These are phyloP conservation scores for Saccharomycopsis sp. DNA, from an alignment of 805 yeast species.

Conservation along the genomic window DNA sequence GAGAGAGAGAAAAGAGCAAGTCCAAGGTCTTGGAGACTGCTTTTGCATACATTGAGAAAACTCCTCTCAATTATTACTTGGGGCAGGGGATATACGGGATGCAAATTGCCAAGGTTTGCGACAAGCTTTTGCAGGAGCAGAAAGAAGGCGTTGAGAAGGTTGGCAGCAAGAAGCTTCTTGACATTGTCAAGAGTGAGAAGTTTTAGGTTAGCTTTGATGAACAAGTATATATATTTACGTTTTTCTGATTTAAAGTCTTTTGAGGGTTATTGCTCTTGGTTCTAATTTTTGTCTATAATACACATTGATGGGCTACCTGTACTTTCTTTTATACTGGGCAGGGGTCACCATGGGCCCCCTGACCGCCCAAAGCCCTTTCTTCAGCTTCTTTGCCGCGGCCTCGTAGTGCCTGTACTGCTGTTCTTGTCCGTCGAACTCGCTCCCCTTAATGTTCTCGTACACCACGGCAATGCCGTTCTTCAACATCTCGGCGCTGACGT, in stretches of 20 bases:
- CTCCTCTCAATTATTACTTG: not conserved
- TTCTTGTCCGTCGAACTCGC: slow-evolving; percentile 81
- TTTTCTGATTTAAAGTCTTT: too few species aligned
- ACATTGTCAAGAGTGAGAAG: too few species aligned
- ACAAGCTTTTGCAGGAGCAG: not conserved
- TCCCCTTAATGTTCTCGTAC: slow-evolving; percentile 73
- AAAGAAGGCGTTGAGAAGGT: too few species aligned
- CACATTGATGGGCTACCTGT: slow-evolving; percentile 24
- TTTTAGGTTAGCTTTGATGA: too few species aligned
- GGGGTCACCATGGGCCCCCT: slow-evolving; percentile 53
- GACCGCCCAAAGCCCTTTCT: slow-evolving; percentile 63
- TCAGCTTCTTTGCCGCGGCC: slow-evolving; percentile 42
- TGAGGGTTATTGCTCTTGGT: not conserved
- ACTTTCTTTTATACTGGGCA: slow-evolving; percentile 58
- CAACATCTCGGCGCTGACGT: slow-evolving; percentile 84
- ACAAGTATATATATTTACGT: too few species aligned
- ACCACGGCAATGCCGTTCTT: slow-evolving; percentile 76
- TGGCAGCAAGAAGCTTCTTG: too few species aligned
- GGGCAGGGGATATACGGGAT: not conserved
- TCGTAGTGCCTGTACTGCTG: slow-evolving; percentile 51
- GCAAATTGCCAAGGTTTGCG: not conserved
- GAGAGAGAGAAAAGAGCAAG: slow-evolving; percentile 42
- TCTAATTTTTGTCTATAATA: not conserved
- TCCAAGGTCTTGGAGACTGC: too few species aligned
- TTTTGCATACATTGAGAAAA: too few species aligned